Evolutionary conservation across 2,329 filamentous ascomycete genomes (phyloP).

Genomic region (Colletotrichum graminicola): DNA sequence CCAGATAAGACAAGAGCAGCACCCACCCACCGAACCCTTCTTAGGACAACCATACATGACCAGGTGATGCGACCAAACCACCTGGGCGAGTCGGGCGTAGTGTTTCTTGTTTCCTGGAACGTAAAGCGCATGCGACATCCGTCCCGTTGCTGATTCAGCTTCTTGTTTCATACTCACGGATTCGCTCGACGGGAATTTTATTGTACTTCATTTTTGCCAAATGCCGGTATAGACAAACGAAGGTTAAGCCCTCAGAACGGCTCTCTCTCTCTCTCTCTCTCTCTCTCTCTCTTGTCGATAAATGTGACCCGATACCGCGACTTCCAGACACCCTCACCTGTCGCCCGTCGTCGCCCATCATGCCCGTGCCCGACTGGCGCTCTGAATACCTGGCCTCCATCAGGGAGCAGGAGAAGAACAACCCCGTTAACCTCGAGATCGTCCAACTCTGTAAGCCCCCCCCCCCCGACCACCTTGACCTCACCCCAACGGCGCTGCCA

Average conservation of each 20-base stretch:
- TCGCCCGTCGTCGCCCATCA: conserved; percentile 45
- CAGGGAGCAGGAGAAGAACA: conserved; percentile 77
- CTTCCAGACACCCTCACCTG: background rate
- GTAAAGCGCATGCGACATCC: conserved; percentile 3
- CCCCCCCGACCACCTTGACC: background rate
- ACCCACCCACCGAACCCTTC: background rate
- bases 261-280: background rate
- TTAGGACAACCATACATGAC: background rate
- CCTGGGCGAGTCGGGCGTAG: background rate
- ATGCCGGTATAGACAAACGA: background rate
- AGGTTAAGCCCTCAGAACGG: background rate
- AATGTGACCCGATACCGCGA: conserved; percentile 2
- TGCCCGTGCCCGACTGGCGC: conserved; percentile 79
- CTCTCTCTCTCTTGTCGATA: background rate
- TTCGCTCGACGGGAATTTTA: background rate
- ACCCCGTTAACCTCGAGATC: conserved; percentile 71
- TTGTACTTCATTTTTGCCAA: too few relatives aligned
- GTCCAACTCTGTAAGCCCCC: conserved; percentile 79
- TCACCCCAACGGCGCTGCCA: background rate
- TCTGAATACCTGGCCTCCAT: conserved; percentile 85
- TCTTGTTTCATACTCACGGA: too few relatives aligned
- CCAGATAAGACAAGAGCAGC: conserved; percentile 12
- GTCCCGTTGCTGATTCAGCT: background rate
- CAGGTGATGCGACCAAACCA: conserved; percentile 11
- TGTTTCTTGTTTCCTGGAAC: background rate